Evolutionary conservation across 1,284 basidiomycete species (phyloP).

Genomic region (Chiua sp.): DNA sequence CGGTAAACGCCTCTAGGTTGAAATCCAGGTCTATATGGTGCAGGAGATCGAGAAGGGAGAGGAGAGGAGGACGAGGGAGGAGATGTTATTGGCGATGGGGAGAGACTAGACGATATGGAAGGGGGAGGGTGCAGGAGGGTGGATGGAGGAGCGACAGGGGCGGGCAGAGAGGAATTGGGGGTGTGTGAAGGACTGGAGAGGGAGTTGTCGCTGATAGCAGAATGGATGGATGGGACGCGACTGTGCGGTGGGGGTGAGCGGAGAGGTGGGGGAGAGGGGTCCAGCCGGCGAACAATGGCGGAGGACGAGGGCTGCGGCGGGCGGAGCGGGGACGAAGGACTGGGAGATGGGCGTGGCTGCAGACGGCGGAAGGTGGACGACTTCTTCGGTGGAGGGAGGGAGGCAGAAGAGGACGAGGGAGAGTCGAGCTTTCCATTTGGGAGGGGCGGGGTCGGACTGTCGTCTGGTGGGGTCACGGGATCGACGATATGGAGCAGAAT

Average conservation of each 20-base stretch:
- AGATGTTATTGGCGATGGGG: constrained; percentile 35
- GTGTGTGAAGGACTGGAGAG: constrained; percentile 16
- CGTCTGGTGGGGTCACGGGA: neutral
- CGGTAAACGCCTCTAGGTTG: constrained; percentile 71
- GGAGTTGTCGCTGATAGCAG: constrained; percentile 22
- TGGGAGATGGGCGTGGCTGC: constrained; percentile 43
- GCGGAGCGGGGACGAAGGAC: constrained; percentile 43
- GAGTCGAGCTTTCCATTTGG: constrained; percentile 10
- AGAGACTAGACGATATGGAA: constrained; percentile 7
- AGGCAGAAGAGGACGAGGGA: neutral
- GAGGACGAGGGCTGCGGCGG: constrained; percentile 35
- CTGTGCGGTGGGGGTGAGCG: constrained; percentile 25
- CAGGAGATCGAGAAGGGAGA: constrained; percentile 33
- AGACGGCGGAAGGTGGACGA: constrained; percentile 66
- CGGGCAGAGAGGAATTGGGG: constrained; percentile 4
- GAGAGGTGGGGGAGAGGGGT: constrained; percentile 14
- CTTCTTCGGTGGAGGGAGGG: constrained; percentile 39
- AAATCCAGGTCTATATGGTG: constrained; percentile 71
- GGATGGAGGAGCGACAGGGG: neutral
- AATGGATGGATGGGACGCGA: constrained; percentile 31
- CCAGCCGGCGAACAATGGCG: constrained; percentile 20
- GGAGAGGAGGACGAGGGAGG: constrained; percentile 20
- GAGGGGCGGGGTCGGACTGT: neutral
- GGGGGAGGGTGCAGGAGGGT: neutral
- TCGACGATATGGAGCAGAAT: constrained; percentile 9